A percentile compares a stretch with the other conserved stretches of the same genome.
These are phyloP conservation scores for Suillus americanus DNA, from an alignment of 768 basidiomycete genomes.

Conservation along the genomic window DNA sequence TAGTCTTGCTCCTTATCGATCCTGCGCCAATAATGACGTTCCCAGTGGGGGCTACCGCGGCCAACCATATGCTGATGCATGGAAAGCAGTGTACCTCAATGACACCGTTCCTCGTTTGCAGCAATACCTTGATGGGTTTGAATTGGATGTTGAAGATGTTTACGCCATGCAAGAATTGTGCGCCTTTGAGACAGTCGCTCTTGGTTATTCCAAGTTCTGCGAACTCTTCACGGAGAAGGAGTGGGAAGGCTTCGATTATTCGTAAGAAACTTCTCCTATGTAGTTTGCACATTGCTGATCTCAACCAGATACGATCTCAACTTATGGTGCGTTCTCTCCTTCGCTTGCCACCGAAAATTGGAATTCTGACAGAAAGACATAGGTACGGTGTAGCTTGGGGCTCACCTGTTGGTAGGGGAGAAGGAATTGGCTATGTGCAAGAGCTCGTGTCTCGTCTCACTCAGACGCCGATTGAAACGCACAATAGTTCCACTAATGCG, in stretches of 20 bases:
- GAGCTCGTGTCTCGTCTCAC: conserved; percentile 82
- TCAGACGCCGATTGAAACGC: conserved; percentile 60
- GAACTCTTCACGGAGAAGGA: conserved; percentile 83
- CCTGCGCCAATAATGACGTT: conserved; percentile 58
- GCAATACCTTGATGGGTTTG: conserved; percentile 52
- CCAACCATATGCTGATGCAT: conserved; percentile 49
- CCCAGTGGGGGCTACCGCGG: conserved; percentile 51
- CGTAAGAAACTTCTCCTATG: conserved; percentile 41
- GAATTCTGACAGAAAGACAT: not conserved
- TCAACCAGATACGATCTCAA: conserved; percentile 2
- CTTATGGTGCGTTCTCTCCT: conserved; percentile 7
- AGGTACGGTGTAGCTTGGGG: conserved; percentile 73
- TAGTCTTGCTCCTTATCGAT: conserved; percentile 40
- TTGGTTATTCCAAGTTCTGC: conserved; percentile 88
- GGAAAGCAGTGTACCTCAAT: conserved; percentile 69
- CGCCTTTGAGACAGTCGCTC: conserved; percentile 84
- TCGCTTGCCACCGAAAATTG: conserved; percentile 6
- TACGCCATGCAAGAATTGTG: conserved; percentile 78
- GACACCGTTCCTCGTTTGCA: conserved; percentile 60
- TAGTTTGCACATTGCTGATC: not conserved
- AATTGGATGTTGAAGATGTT: conserved; percentile 61
- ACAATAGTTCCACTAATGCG: conserved; percentile 79
- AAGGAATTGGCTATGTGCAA: conserved; percentile 74
- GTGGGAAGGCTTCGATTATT: conserved; percentile 88
- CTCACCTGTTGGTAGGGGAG: conserved; percentile 66